Conservation (phyloP, 2,329 filamentous ascomycete genomes). For the Akanthomyces dipterigenus region DNA sequence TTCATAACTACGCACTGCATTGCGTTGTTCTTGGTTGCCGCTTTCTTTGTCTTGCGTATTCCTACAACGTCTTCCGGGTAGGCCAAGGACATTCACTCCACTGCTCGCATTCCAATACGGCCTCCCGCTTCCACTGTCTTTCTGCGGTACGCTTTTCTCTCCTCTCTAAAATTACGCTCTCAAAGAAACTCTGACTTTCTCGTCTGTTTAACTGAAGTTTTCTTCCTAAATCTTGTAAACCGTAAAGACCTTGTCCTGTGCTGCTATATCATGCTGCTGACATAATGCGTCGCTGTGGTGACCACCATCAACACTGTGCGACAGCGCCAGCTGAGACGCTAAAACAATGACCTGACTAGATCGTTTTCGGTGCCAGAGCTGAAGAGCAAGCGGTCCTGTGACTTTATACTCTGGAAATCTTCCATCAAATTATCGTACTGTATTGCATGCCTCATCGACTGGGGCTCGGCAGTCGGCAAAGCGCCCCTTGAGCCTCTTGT, state of each 20-base stretch:
- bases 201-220: background rate
- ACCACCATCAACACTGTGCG: background rate
- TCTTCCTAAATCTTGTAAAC: background rate
- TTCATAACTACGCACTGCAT: background rate
- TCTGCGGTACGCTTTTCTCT: background rate
- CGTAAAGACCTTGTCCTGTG: background rate
- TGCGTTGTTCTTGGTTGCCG: background rate
- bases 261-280: background rate
- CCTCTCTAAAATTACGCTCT: background rate
- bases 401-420: background rate
- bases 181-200: too few relatives aligned
- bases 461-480: background rate
- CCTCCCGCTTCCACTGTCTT: background rate
- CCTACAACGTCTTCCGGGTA: background rate
- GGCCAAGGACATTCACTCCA: background rate
- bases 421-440: background rate
- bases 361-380: background rate
- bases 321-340: background rate
- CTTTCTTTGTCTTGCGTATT: background rate
- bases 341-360: background rate
- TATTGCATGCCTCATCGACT: background rate
- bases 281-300: slow-evolving; percentile 9
- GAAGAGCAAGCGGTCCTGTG: background rate
- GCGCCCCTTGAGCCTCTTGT: background rate
- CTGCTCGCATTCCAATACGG: background rate